Conservation (phyloP, 108 stramenopile species). For the Cyclotella distinguenda region DNA sequence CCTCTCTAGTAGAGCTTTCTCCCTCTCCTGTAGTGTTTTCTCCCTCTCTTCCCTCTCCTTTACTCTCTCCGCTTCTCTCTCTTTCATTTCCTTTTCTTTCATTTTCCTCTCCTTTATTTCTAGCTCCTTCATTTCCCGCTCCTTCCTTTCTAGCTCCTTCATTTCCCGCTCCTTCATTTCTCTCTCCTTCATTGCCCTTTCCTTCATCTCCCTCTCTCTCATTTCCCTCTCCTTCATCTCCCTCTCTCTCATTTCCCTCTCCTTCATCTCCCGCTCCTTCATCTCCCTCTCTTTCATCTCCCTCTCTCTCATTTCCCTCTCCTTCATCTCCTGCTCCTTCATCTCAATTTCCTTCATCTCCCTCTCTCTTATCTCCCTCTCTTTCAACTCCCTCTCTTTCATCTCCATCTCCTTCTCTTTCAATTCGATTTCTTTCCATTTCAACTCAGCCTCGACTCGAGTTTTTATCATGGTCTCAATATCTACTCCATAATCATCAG, state of each 20-base stretch:
- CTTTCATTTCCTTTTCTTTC: constrained; percentile 3
- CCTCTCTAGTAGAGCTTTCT: constrained; percentile 1
- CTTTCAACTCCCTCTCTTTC: not conserved
- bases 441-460: constrained; percentile 23
- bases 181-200: not conserved
- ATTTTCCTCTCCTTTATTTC: constrained; percentile 10
- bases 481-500: constrained; percentile 3
- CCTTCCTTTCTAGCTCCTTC: constrained; percentile 1
- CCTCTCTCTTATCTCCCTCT: not conserved
- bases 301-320: not conserved
- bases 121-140: not conserved
- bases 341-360: not conserved
- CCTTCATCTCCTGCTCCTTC: not conserved
- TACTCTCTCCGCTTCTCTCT: constrained; percentile 11
- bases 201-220: not conserved
- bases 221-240: not conserved
- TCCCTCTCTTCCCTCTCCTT: constrained; percentile 1
- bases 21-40: not conserved
- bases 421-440: constrained; percentile 2
- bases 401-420: not conserved
- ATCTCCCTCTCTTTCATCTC: constrained; percentile 1
- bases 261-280: not conserved
- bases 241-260: not conserved
- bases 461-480: constrained; percentile 16
- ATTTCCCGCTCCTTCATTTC: constrained; percentile 7